These are phyloP conservation scores for Passalora sequoiae DNA, from an alignment of 2,329 filamentous ascomycete genomes.

Conservation along the genomic window DNA sequence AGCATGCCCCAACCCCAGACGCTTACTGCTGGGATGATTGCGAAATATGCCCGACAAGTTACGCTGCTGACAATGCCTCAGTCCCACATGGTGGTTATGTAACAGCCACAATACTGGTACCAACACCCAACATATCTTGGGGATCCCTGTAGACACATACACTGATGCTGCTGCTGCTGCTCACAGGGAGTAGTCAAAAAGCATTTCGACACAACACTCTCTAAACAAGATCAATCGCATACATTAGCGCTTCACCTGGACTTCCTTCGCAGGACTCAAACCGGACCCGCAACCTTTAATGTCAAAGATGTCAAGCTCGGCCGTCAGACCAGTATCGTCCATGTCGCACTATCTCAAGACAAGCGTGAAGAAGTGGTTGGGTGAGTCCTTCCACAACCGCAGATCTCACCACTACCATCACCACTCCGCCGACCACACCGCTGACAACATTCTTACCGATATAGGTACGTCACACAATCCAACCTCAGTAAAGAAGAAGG, in stretches of 20 bases:
- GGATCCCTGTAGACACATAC: conserved; percentile 4
- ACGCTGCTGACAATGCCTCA: conserved; percentile 29
- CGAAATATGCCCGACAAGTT: not conserved
- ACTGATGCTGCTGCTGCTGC: conserved; percentile 4
- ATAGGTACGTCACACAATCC: conserved; percentile 56
- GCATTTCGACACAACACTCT: conserved; percentile 56
- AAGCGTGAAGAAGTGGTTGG: conserved; percentile 55
- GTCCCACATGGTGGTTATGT: conserved; percentile 69
- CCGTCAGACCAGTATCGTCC: conserved; percentile 57
- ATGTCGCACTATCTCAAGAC: conserved; percentile 55
- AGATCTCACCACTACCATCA: conserved; percentile 8
- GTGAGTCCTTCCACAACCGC: conserved; percentile 18
- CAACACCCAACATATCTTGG: not conserved
- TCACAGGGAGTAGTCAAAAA: conserved; percentile 51
- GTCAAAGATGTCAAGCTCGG: conserved; percentile 62
- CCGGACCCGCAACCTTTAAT: conserved; percentile 52
- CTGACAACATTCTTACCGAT: conserved; percentile 32
- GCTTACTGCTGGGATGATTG: not conserved
- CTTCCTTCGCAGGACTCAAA: conserved; percentile 60
- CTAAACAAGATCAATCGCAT: conserved; percentile 55
- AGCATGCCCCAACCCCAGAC: not conserved
- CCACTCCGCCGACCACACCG: conserved; percentile 8
- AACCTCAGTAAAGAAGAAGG: conserved; percentile 58
- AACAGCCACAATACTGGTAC: conserved; percentile 50
- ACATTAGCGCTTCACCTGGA: conserved; percentile 61